Evolutionary conservation across 495 filamentous ascomycete species (phyloP), one percentile per base, ranked within the genome.

Genomic region (Massariosphaeria phaeospora): DNA sequence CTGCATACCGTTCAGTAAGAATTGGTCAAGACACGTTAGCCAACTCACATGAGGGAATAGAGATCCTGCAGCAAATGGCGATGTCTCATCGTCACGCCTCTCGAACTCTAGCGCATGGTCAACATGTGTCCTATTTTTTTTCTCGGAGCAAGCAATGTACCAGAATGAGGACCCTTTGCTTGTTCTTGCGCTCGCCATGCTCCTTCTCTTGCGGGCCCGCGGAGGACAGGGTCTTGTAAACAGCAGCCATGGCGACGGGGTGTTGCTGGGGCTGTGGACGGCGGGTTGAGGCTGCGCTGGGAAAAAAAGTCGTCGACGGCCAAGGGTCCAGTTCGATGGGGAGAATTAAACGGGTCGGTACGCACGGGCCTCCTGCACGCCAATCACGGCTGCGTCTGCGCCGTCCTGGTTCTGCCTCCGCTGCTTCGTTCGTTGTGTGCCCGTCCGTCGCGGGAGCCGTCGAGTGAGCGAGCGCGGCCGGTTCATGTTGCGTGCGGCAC

Each of bases 1-100:
- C 57, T 61, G 43, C 5, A 9, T 20, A 12, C 11, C 27, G 17
- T 27, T 54, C 24, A 53, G 49, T 18, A 36, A n/a, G n/a, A n/a
- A 35, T 27, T 35, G 3, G 20, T 2, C 15, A 5, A 10, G 13
- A 11, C 3, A 18, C 23, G 0, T 1, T 6, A 29, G 13, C 1
- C 12, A 17, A 39, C 57, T 18, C 25, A 61, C 43, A 99, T 82
- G 60, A 99, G 84, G 21, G 83, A 76, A 41, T 90, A 81, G 15
- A 99, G 77, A 68, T 99, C 94, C 56, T 89, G 83, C 53, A 97
- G 82, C 18, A 99, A 77, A 74, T 98, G 91, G 44, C 93, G 83
- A 69, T 98, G 93, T 64, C 91, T 80, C 70, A 86, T 86, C 26
- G 93, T 93, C 13, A 95, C 56, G 39, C 61, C 61, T 52, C 61